Base-by-base conservation (phyloP, 805 yeast genomes). In the Pichia rugopelliculosa region DNA sequence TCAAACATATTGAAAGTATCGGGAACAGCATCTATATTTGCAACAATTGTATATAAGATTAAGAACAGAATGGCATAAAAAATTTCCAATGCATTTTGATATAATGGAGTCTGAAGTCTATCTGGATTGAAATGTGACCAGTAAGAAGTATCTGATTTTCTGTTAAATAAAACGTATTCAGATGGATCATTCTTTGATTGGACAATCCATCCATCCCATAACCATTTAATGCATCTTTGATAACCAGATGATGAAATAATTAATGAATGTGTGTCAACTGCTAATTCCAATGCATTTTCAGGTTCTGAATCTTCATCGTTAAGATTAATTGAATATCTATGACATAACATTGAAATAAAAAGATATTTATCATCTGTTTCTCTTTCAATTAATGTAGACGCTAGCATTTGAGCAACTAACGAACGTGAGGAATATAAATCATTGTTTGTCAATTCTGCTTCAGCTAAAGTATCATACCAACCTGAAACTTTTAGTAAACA, bases 201-300 rank as follows among this genome's bases (percentile, higher is more conserved):
- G 44, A 85, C 74, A 52, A 88, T 85, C 95, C 96, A 87, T 25
- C 96, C 96, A 48, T 90, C 71, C 96, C 96, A 88, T 42, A 88
- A 65, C 95, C 96, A 88, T 55, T 82, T 80, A 58, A 87, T 75
- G 67, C 96, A 87, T 46, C 95, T 69, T 64, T 88, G 96, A 62
- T 79, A 88, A 0, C 96, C 96, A 9, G 83, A 69, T 0, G 95
- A 79, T 2, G 88, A 82, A 56, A 89, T 86, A 17, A 87, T 82
- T 9, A 90, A 81, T 11, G 85, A 77, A 56, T 88, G 96, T 77
- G 81, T 77, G 59, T 88, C 96, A 24, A 86, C 88, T 0, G 96
- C 95, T 57, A 87, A 64, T 61, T 88, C 96, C 53, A 88, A 67
- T 0, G 89, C 95, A 64, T 78, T 83, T n/a, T 74, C 66, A 0